Evolutionary conservation across 1,284 basidiomycete species (phyloP).

Genomic region (Ustilago curta): DNA sequence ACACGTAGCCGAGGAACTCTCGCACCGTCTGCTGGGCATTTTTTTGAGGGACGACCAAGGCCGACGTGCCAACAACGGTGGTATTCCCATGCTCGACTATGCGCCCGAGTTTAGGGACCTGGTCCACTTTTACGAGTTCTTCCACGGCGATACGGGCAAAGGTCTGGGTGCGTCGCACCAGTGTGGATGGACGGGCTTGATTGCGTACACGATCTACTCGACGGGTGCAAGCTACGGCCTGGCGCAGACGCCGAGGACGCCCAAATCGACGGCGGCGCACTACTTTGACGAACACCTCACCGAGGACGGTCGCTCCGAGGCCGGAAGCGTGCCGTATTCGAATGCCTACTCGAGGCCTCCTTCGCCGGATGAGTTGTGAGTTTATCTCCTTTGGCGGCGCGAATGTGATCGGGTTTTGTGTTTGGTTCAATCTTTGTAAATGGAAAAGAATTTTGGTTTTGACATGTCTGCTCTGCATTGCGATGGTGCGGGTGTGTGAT

Average conservation of each 20-base stretch:
- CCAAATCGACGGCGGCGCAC: conserved; percentile 85
- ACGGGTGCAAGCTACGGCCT: conserved; percentile 70
- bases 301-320: conserved; percentile 58
- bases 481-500: not conserved
- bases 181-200: conserved; percentile 82
- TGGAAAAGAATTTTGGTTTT: too few species aligned
- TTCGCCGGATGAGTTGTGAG: conserved; percentile 62
- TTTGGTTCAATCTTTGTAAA: not conserved
- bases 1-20: conserved; percentile 93
- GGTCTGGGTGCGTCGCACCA: conserved; percentile 94
- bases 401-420: not conserved
- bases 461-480: not conserved
- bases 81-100: conserved; percentile 84
- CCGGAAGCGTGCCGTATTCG: conserved; percentile 53
- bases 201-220: conserved; percentile 74
- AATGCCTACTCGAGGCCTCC: conserved; percentile 58
- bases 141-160: conserved; percentile 90
- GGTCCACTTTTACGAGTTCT: conserved; percentile 96
- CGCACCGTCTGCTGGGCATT: conserved; percentile 95
- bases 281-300: conserved; percentile 77
- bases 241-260: conserved; percentile 75
- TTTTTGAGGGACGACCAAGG: conserved; percentile 90
- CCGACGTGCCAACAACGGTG: conserved; percentile 88
- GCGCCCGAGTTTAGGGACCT: conserved; percentile 98
- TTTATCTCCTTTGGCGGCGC: not conserved